Conservation (phyloP, 2,329 filamentous ascomycete genomes). For the Cadophora luteo-olivacea region DNA sequence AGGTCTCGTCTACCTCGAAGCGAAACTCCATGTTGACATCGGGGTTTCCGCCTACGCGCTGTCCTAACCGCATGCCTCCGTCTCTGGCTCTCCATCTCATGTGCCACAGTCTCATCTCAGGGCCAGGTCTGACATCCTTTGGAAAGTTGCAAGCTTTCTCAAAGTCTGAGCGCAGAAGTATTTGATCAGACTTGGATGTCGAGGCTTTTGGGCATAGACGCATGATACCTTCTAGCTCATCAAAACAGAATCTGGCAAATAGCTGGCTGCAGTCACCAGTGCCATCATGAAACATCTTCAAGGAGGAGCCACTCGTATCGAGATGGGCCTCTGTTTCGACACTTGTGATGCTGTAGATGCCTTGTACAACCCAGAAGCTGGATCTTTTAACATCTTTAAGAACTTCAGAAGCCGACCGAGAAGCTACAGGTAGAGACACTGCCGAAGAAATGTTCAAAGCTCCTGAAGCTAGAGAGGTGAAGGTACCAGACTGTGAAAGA, state of each 20-base stretch:
- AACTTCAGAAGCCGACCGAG: background rate
- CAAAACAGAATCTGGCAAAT: conserved; percentile 25
- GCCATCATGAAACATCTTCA: conserved; percentile 12
- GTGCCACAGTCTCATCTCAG: conserved; percentile 2
- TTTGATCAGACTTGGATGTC: background rate
- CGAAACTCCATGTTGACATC: background rate
- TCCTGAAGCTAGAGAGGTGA: background rate
- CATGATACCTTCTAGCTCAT: conserved; percentile 21
- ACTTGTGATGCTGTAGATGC: background rate
- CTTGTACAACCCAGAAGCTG: background rate
- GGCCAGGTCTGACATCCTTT: background rate
- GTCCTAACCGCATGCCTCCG: background rate
- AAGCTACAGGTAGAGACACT: background rate
- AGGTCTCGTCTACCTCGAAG: background rate
- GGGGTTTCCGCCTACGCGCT: background rate
- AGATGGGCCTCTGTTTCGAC: background rate
- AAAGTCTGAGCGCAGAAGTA: background rate
- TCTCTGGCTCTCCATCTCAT: conserved; percentile 19
- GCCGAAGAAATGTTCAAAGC: background rate
- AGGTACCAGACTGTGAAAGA: background rate
- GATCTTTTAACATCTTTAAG: background rate
- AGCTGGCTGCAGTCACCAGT: conserved; percentile 9
- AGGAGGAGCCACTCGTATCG: conserved; percentile 11
- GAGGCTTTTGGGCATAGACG: conserved; percentile 11
- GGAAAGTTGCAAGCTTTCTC: conserved; percentile 4